Conservation (phyloP, 176 grass and related monocot genomes). For the Triticum monococcum region DNA sequence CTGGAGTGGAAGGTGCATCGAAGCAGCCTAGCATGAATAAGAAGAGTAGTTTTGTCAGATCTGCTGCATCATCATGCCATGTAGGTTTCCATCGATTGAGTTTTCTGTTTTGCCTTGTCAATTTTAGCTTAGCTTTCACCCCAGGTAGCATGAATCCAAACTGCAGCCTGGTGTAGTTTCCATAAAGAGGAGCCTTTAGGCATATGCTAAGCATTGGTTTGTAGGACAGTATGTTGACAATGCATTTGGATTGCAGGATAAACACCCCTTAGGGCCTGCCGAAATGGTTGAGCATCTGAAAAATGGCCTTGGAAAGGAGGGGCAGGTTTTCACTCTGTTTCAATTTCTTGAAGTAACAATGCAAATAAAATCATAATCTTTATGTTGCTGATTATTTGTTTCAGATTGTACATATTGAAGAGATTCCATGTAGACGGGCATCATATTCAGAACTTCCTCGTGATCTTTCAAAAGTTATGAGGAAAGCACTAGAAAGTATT, state of each 20-base stretch:
- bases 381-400: slow-evolving; percentile 23
- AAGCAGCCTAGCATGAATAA: slow-evolving; percentile 27
- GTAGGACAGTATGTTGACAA: neutral
- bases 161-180: neutral
- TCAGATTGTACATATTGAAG: slow-evolving; percentile 79
- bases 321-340: slow-evolving; percentile 60
- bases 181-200: neutral
- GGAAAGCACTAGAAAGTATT: slow-evolving; percentile 53
- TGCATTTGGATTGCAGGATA: slow-evolving; percentile 44
- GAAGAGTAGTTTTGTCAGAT: slow-evolving; percentile 41
- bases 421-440: slow-evolving; percentile 61
- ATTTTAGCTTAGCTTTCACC: slow-evolving; percentile 23
- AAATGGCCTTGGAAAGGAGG: slow-evolving; percentile 63
- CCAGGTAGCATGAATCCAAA: neutral
- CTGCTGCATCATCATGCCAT: slow-evolving; percentile 42
- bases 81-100: slow-evolving; percentile 38
- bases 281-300: slow-evolving; percentile 95
- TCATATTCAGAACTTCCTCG: slow-evolving; percentile 59
- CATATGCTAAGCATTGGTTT: neutral
- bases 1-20: slow-evolving; percentile 28
- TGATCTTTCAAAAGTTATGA: slow-evolving; percentile 58
- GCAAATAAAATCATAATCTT: neutral
- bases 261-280: slow-evolving; percentile 52
- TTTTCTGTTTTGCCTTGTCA: neutral
- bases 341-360: neutral